Evolutionary conservation across 202 grass and related monocot species (phyloP).

Genomic region (Panicum virgatum): DNA sequence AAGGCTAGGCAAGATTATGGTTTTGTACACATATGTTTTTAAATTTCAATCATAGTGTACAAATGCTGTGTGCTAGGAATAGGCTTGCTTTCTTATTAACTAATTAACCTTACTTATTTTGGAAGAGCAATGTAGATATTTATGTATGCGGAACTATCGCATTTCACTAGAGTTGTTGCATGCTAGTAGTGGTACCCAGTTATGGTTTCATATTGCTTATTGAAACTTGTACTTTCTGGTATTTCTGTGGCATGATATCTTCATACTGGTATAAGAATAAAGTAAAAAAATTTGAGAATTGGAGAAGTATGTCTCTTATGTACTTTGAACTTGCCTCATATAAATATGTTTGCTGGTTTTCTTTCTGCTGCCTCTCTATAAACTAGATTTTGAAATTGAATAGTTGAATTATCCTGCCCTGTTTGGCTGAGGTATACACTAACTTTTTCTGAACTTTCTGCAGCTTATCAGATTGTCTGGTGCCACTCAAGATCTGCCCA

Average conservation of each 20-base stretch:
- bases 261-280: not conserved
- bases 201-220: not conserved
- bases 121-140: not conserved
- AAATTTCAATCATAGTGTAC: not conserved
- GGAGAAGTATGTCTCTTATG: not conserved
- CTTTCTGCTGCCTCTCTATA: not conserved
- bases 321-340: constrained; percentile 6
- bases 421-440: constrained; percentile 19
- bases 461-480: constrained; percentile 91
- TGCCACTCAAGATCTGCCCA: constrained; percentile 87
- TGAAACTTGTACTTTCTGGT: not conserved
- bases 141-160: not conserved
- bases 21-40: not conserved
- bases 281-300: not conserved
- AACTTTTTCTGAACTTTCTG: constrained; percentile 16
- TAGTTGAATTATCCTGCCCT: not conserved
- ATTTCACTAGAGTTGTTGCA: not conserved
- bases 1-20: not conserved
- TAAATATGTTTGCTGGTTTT: constrained; percentile 9
- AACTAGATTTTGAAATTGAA: constrained; percentile 3
- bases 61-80: not conserved
- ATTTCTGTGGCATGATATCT: not conserved
- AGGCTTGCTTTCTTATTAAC: constrained; percentile 5
- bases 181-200: not conserved
- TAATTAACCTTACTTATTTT: not conserved